Conservation (phyloP, 1,284 basidiomycete genomes). For the Sparassis latifolia region DNA sequence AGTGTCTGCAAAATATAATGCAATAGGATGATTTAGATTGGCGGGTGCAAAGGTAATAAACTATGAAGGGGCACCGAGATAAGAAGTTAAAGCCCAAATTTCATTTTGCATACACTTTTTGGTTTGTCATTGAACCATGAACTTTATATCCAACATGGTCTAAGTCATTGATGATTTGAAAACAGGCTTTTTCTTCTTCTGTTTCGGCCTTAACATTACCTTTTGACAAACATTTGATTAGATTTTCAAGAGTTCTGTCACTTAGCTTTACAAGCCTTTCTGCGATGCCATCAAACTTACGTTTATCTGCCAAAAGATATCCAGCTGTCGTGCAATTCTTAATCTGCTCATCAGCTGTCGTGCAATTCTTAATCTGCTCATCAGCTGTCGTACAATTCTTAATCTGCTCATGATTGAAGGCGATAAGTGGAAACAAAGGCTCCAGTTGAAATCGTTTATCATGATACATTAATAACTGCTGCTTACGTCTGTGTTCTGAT, state of each 20-base stretch:
- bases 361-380: neutral
- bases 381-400: neutral
- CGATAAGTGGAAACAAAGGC: neutral
- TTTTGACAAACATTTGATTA: neutral
- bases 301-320: neutral
- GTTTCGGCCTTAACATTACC: conserved; percentile 1
- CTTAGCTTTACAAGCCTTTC: neutral
- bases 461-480: neutral
- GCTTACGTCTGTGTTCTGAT: neutral
- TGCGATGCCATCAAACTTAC: neutral
- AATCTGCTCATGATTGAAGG: neutral
- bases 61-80: neutral
- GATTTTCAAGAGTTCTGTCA: neutral
- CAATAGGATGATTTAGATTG: no score
- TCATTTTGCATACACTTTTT: neutral
- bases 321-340: neutral
- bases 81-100: neutral
- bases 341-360: neutral
- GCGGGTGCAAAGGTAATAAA: no score
- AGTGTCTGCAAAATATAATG: no score
- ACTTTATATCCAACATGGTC: neutral
- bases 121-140: neutral
- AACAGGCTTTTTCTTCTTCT: conserved; percentile 1
- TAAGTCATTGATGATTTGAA: neutral
- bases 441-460: neutral